Evolutionary conservation across 805 yeast species (phyloP).

Genomic region (Saturnispora sekii): DNA sequence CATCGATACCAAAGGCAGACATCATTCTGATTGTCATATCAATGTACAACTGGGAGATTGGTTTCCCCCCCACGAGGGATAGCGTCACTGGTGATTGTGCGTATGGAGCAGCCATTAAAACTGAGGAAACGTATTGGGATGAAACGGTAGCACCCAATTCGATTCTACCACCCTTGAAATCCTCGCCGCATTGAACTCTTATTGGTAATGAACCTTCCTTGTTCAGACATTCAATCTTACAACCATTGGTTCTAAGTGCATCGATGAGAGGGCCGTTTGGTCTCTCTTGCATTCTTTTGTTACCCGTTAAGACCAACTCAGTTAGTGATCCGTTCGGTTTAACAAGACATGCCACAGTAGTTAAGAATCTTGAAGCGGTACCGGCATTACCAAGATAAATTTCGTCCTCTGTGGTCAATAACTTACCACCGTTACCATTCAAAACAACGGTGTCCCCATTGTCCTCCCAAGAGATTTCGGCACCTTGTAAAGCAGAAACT

Average conservation of each 20-base stretch:
- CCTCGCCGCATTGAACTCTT: conserved; percentile 55
- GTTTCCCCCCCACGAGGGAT: conserved; percentile 89
- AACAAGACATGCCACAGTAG: conserved; percentile 86
- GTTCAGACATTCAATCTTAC: conserved; percentile 61
- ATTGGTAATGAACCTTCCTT: conserved; percentile 80
- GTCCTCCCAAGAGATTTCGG: conserved; percentile 71
- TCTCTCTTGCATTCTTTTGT: conserved; percentile 93
- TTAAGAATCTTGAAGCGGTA: conserved; percentile 90
- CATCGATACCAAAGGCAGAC: conserved; percentile 79
- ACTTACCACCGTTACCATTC: conserved; percentile 74
- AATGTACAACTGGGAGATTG: conserved; percentile 89
- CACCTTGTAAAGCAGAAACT: conserved; percentile 69
- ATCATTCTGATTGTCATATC: conserved; percentile 97
- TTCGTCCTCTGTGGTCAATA: conserved; percentile 53
- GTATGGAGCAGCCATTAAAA: conserved; percentile 96
- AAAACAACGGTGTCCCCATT: conserved; percentile 84
- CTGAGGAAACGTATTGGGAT: conserved; percentile 93
- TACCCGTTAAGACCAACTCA: conserved; percentile 73
- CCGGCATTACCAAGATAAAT: conserved; percentile 95
- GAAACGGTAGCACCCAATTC: conserved; percentile 94
- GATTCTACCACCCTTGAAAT: conserved; percentile 81
- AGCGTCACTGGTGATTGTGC: conserved; percentile 83
- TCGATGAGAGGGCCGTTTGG: conserved; percentile 96
- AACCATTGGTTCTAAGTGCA: conserved; percentile 76
- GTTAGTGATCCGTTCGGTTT: conserved; percentile 33